Evolutionary conservation across 352 stramenopile species (phyloP).

Genomic region (Albugo candida): DNA sequence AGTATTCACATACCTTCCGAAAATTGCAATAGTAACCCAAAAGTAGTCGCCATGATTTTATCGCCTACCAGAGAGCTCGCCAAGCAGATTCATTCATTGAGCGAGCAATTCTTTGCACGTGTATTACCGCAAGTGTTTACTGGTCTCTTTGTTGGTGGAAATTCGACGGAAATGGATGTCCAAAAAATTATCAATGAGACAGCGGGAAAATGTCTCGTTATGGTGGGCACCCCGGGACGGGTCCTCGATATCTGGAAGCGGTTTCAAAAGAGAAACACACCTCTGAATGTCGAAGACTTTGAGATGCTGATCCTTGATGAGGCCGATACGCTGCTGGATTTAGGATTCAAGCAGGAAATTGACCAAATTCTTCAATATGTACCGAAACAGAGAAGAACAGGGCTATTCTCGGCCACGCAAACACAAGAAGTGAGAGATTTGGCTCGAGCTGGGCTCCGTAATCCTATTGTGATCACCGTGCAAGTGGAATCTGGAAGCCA

Average conservation of each 20-base stretch:
- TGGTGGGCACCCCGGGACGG: slow-evolving; percentile 68
- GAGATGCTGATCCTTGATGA: slow-evolving; percentile 98
- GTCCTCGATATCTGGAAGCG: slow-evolving; percentile 76
- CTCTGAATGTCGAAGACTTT: slow-evolving; percentile 82
- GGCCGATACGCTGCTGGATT: slow-evolving; percentile 96
- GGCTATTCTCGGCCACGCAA: slow-evolving; percentile 80
- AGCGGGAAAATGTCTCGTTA: slow-evolving; percentile 40
- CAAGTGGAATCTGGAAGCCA: slow-evolving; percentile 75
- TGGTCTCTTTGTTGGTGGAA: slow-evolving; percentile 82
- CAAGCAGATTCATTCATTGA: slow-evolving; percentile 65
- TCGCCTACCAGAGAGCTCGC: slow-evolving; percentile 81
- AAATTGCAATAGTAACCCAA: slow-evolving; percentile 20
- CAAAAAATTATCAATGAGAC: slow-evolving; percentile 26
- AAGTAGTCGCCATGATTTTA: slow-evolving; percentile 69
- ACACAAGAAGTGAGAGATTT: slow-evolving; percentile 92
- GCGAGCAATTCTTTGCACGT: slow-evolving; percentile 32
- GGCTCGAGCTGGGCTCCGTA: slow-evolving; percentile 90
- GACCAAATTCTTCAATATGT: slow-evolving; percentile 89
- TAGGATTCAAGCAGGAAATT: slow-evolving; percentile 92
- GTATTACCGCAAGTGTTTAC: slow-evolving; percentile 46
- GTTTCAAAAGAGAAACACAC: slow-evolving; percentile 31
- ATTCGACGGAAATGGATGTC: slow-evolving; percentile 72
- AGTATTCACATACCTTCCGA: slow-evolving; percentile 31
- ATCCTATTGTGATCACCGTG: slow-evolving; percentile 96
- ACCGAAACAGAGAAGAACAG: slow-evolving; percentile 94